Percentiles rank a stretch among this genome's conserved stretches.
These are phyloP conservation scores for Hawksworthiomyces lignivorus DNA, from an alignment of 2,329 filamentous ascomycete species.

Conservation along the genomic window DNA sequence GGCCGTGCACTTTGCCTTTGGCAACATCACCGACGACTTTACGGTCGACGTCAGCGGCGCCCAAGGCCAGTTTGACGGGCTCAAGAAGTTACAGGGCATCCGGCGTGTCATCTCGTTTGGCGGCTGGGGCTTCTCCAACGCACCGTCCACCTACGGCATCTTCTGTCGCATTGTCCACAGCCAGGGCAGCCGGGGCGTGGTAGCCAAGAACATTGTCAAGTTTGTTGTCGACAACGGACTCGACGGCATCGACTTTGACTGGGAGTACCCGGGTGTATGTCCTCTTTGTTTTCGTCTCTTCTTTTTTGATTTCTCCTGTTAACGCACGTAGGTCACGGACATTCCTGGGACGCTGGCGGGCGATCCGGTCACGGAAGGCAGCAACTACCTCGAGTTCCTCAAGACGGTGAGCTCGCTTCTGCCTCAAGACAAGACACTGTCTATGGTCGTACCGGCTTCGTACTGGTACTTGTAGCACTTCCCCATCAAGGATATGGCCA, in stretches of 20 bases:
- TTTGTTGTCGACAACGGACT: slow-evolving; percentile 4
- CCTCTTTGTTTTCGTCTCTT: too few relatives aligned
- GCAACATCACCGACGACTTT: slow-evolving; percentile 16
- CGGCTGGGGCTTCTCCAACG: slow-evolving; percentile 35
- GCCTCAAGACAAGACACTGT: slow-evolving; percentile 15
- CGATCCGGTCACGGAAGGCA: slow-evolving; percentile 20
- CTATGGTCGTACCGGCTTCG: slow-evolving; percentile 20
- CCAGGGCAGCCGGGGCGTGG: background rate
- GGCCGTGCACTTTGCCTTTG: slow-evolving; percentile 26
- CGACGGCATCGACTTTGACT: slow-evolving; percentile 12
- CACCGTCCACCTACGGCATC: slow-evolving; percentile 2
- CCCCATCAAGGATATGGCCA: slow-evolving; percentile 20
- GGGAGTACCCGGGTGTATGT: slow-evolving; percentile 5
- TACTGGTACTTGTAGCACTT: slow-evolving; percentile 25
- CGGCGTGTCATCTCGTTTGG: slow-evolving; percentile 34
- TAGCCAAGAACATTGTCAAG: slow-evolving; percentile 7
- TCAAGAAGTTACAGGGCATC: slow-evolving; percentile 18
- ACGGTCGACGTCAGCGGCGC: slow-evolving; percentile 15
- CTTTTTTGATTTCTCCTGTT: too few relatives aligned
- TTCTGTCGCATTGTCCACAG: too few relatives aligned
- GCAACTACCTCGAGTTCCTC: slow-evolving; percentile 27
- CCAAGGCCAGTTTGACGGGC: slow-evolving; percentile 21
- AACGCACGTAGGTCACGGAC: too few relatives aligned
- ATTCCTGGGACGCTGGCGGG: slow-evolving; percentile 23
- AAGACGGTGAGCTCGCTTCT: slow-evolving; percentile 17